Percentiles rank a stretch among this genome's conserved stretches.
Evolutionary conservation across 371 early-diverging fungal species (phyloP).

Genomic region (Catenaria anguillulae): DNA sequence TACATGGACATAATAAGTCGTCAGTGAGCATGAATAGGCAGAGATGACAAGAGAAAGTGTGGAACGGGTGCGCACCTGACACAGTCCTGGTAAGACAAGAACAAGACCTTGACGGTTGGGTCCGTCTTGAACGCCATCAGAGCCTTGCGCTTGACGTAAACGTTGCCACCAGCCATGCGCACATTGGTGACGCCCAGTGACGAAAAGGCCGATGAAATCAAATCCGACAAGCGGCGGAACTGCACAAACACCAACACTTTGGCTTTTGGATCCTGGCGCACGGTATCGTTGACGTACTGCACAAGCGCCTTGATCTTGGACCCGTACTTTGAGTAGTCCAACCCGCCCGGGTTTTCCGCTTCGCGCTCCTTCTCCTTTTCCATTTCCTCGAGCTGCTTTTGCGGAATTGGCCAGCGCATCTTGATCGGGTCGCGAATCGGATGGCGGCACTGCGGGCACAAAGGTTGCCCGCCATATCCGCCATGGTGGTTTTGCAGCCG

Average conservation of each 20-base stretch:
- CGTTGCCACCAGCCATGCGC: constrained; percentile 7
- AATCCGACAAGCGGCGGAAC: neutral
- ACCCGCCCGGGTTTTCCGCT: neutral
- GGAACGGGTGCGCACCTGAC: no score
- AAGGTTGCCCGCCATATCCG: no score
- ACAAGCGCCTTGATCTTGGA: neutral
- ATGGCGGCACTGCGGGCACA: no score
- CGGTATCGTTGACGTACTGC: neutral
- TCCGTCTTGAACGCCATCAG: neutral
- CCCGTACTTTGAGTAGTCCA: constrained; percentile 5
- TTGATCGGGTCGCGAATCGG: no score
- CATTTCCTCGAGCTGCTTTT: neutral
- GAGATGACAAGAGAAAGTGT: no score
- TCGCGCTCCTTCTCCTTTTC: neutral
- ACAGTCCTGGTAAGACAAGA: constrained; percentile 1
- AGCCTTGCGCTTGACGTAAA: neutral
- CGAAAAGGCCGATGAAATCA: neutral
- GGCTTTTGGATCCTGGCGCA: neutral
- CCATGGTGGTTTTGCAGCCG: no score
- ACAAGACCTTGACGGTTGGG: constrained; percentile 2
- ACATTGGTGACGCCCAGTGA: neutral
- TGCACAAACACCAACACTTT: constrained; percentile 2
- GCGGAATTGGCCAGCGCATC: neutral
- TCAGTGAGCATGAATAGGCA: no score
- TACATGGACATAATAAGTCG: no score